A percentile compares a stretch with the other conserved stretches of the same genome.
phyloP scores from a whole-genome alignment of 2,329 filamentous ascomycete species.

The Aspergillus calidoustus region DNA sequence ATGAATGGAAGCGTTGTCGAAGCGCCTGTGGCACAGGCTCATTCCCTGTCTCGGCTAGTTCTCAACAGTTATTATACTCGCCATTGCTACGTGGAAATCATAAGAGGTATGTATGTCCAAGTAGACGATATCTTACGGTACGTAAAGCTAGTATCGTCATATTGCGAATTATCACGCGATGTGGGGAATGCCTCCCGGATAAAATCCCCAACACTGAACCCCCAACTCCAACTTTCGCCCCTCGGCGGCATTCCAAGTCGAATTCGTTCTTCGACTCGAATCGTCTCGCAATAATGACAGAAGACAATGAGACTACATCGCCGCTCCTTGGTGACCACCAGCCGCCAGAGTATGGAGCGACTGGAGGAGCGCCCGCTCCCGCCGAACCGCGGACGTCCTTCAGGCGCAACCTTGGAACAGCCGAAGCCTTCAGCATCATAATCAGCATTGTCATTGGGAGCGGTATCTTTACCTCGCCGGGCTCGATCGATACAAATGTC shows the following conservation, averaged over 20 bases:
- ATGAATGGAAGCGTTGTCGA: too few species aligned
- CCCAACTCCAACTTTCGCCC: background rate
- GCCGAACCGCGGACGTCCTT: slow-evolving; percentile 13
- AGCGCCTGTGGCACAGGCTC: too few species aligned
- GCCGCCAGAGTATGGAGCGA: background rate
- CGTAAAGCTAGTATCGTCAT: background rate
- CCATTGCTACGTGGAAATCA: too few species aligned
- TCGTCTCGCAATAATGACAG: background rate
- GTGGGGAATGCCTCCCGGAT: background rate
- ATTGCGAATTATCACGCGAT: slow-evolving; percentile 3
- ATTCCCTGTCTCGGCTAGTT: too few species aligned
- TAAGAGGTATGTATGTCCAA: too few species aligned
- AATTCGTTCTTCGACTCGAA: background rate
- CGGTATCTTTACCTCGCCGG: slow-evolving; percentile 24
- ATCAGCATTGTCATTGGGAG: slow-evolving; percentile 29
- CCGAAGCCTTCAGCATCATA: slow-evolving; percentile 26
- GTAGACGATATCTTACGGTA: background rate
- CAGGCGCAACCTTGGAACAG: slow-evolving; percentile 22
- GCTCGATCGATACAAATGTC: slow-evolving; percentile 26
- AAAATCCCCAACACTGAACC: background rate
- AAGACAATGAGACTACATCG: background rate
- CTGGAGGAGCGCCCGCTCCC: background rate
- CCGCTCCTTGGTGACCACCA: slow-evolving; percentile 4
- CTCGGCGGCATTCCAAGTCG: background rate
- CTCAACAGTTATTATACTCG: too few species aligned